A percentile compares a stretch with the other conserved stretches of the same genome.
Evolutionary conservation across 192 early-diverging fungal genomes (phyloP).

Genomic region (Coemansia sp.): DNA sequence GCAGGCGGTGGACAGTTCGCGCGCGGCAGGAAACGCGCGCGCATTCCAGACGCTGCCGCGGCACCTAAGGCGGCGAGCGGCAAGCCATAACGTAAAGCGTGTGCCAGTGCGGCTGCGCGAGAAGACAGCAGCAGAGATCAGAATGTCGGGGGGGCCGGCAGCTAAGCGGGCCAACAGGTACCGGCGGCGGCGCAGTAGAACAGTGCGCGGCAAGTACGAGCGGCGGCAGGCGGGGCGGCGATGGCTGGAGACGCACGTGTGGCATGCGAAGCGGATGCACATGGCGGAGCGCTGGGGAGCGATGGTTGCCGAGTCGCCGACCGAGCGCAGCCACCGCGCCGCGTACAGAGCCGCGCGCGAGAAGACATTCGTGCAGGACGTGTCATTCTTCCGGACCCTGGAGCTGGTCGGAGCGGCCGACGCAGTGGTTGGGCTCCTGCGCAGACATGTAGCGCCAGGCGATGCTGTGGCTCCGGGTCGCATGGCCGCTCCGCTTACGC

Average conservation of each 20-base stretch:
- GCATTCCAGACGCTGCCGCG: slow-evolving; percentile 91
- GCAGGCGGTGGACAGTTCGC: slow-evolving; percentile 67
- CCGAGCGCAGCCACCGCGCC: slow-evolving; percentile 79
- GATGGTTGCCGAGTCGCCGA: slow-evolving; percentile 70
- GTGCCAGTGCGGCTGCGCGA: slow-evolving; percentile 82
- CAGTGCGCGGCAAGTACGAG: slow-evolving; percentile 40
- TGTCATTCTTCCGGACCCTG: slow-evolving; percentile 74
- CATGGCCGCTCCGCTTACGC: slow-evolving; percentile 30
- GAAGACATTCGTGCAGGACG: slow-evolving; percentile 79
- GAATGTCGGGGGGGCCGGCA: slow-evolving; percentile 18
- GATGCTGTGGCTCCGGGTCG: slow-evolving; percentile 10
- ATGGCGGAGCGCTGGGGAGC: slow-evolving; percentile 84
- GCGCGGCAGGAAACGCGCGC: slow-evolving; percentile 56
- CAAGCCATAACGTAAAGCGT: slow-evolving; percentile 92
- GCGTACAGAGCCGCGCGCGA: slow-evolving; percentile 74
- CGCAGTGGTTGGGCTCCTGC: slow-evolving; percentile 57
- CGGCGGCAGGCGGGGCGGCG: slow-evolving; percentile 57
- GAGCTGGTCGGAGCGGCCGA: slow-evolving; percentile 63
- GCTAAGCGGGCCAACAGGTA: slow-evolving; percentile 39
- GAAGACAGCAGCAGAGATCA: slow-evolving; percentile 72
- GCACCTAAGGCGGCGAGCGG: slow-evolving; percentile 88
- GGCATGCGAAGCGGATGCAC: slow-evolving; percentile 98
- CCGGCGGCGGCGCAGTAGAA: slow-evolving; percentile 35
- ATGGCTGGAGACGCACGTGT: slow-evolving; percentile 97
- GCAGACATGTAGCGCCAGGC: slow-evolving; percentile 59